Percentiles rank a stretch among this genome's conserved stretches.
These are phyloP conservation scores for Echeveria elegans DNA, from an alignment of 164 flowering plant species.

Conservation along the genomic window DNA sequence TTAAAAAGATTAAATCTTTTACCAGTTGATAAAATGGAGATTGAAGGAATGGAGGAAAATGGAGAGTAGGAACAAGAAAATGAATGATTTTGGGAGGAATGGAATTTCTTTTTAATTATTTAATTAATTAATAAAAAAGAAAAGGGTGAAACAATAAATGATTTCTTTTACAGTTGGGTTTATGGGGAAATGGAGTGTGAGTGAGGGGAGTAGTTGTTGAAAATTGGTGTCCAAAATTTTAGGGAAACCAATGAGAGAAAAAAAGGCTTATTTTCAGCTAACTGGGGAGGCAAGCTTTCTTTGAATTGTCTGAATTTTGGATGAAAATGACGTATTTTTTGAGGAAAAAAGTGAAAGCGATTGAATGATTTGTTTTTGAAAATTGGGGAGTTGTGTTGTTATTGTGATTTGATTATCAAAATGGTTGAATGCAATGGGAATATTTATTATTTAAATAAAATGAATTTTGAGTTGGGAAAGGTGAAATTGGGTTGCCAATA, in stretches of 20 bases:
- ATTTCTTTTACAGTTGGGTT: not conserved
- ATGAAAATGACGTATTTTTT: not conserved
- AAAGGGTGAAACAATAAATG: not conserved
- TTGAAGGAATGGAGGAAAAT: not conserved
- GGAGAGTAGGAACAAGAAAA: not conserved
- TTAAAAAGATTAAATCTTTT: not conserved
- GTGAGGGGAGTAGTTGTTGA: conserved; percentile 8
- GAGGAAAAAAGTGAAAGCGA: not conserved
- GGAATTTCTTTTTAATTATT: too few species aligned
- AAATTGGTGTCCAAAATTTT: conserved; percentile 9
- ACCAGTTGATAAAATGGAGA: not conserved
- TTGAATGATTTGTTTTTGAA: conserved; percentile 10
- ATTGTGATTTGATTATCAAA: conserved; percentile 44
- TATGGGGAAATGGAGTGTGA: conserved; percentile 7
- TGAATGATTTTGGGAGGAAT: not conserved
- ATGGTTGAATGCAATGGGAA: conserved; percentile 47
- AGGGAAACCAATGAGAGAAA: not conserved
- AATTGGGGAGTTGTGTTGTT: conserved; percentile 17
- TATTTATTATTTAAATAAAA: conserved; percentile 15
- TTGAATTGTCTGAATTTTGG: conserved; percentile 2
- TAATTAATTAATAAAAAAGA: too few species aligned
- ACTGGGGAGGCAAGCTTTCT: conserved; percentile 1
- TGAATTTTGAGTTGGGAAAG: conserved; percentile 30
- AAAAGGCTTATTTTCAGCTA: conserved; percentile 7
- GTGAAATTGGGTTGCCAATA: conserved; percentile 46